Evolutionary conservation across 306 rosid genomes (phyloP).

Genomic region (Begonia fuchsioides): DNA sequence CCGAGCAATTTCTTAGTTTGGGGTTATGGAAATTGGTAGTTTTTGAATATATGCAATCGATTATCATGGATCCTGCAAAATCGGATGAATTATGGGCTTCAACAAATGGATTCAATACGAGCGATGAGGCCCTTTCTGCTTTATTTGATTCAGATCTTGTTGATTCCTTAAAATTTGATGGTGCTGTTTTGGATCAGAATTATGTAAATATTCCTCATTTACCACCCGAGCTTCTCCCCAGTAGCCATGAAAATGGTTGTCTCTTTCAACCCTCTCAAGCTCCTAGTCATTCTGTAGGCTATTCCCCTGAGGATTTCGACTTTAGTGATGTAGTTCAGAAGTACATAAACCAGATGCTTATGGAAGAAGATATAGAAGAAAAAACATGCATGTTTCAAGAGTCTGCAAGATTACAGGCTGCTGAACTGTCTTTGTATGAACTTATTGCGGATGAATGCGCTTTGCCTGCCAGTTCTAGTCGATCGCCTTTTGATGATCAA

Average conservation of each 20-base stretch:
- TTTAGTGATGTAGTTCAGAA: constrained; percentile 24
- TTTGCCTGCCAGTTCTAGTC: constrained; percentile 1
- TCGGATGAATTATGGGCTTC: constrained; percentile 8
- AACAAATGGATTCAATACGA: constrained; percentile 6
- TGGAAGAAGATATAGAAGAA: constrained; percentile 30
- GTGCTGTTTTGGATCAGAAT: constrained; percentile 7
- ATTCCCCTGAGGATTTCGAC: constrained; percentile 18
- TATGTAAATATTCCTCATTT: constrained; percentile 7
- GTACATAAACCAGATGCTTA: constrained; percentile 21
- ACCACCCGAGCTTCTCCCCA: constrained; percentile 1
- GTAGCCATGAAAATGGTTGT: constrained; percentile 4
- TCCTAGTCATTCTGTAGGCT: constrained; percentile 7
- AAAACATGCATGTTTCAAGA: constrained; percentile 27
- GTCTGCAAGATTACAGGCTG: constrained; percentile 18
- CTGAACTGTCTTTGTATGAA: constrained; percentile 18
- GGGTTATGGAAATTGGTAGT: too few species aligned
- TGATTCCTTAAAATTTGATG: constrained; percentile 3
- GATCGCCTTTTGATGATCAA: constrained; percentile 8
- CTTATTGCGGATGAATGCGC: constrained; percentile 11
- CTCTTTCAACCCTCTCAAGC: constrained; percentile 5
- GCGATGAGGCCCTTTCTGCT: constrained; percentile 1
- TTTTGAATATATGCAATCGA: background rate
- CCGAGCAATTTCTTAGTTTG: too few species aligned
- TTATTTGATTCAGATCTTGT: constrained; percentile 2
- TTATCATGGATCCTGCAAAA: constrained; percentile 13